Conservation (phyloP, 192 early-diverging fungal genomes). For the Borealophlyctis nickersoniae region DNA sequence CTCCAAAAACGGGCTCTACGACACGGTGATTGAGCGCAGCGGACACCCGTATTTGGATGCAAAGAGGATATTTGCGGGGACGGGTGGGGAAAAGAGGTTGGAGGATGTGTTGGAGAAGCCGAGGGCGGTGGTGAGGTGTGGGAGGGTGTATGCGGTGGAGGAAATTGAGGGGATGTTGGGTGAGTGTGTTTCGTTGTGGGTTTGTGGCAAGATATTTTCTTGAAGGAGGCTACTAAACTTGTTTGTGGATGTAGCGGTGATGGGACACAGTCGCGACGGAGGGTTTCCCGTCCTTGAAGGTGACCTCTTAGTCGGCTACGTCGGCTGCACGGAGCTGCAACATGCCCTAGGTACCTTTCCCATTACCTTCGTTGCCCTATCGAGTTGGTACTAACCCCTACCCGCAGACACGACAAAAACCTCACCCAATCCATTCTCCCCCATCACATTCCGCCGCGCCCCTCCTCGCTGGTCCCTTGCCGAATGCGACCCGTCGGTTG, state of each 20-base stretch:
- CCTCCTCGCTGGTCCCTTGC: neutral
- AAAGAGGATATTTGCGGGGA: slow-evolving; percentile 7
- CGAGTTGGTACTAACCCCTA: slow-evolving; percentile 1
- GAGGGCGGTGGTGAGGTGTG: neutral
- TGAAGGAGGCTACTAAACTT: neutral
- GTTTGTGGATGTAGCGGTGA: neutral
- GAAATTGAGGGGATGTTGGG: neutral
- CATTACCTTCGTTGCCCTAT: neutral
- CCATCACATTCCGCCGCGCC: slow-evolving; percentile 17
- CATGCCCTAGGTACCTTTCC: slow-evolving; percentile 49
- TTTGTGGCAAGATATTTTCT: neutral
- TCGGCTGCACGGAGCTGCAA: slow-evolving; percentile 73
- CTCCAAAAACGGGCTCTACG: slow-evolving; percentile 67
- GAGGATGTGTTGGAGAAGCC: neutral
- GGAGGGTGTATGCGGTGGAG: neutral
- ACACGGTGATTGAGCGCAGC: slow-evolving; percentile 35
- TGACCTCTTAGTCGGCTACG: slow-evolving; percentile 69
- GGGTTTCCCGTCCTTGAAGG: slow-evolving; percentile 73
- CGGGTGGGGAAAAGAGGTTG: neutral
- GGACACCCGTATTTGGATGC: slow-evolving; percentile 53
- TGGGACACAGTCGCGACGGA: slow-evolving; percentile 43
- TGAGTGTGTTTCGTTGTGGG: neutral
- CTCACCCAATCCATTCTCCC: slow-evolving; percentile 1
- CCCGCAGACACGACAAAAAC: neutral
- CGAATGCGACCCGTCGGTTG: slow-evolving; percentile 3